A percentile compares a stretch with the other conserved stretches of the same genome.
phyloP scores from a whole-genome alignment of 805 yeast genomes.

The Candida berthetii region DNA sequence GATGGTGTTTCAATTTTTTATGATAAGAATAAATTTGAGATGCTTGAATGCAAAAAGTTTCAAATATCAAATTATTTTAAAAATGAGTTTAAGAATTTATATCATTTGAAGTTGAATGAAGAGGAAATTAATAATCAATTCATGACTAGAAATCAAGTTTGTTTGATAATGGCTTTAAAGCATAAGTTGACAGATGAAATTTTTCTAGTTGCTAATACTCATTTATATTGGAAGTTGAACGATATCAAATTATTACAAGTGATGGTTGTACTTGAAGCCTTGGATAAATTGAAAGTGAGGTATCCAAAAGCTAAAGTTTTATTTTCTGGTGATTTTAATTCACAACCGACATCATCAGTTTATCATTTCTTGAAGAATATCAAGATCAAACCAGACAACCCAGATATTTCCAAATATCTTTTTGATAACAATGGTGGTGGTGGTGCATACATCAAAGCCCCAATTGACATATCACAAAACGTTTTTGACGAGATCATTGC shows the following conservation, averaged over 20 bases:
- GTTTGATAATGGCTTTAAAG: slow-evolving; percentile 39
- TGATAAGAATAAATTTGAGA: slow-evolving; percentile 40
- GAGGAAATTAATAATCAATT: slow-evolving; percentile 26
- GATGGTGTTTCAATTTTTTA: slow-evolving; percentile 58
- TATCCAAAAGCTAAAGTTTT: slow-evolving; percentile 28
- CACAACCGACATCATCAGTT: slow-evolving; percentile 42
- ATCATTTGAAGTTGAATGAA: slow-evolving; percentile 6
- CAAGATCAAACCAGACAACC: slow-evolving; percentile 19
- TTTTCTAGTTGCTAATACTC: slow-evolving; percentile 51
- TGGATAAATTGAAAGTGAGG: slow-evolving; percentile 22
- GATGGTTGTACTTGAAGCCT: slow-evolving; percentile 32
- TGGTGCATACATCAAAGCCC: slow-evolving; percentile 14
- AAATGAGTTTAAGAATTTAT: slow-evolving; percentile 3
- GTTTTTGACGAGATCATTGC: slow-evolving; percentile 21
- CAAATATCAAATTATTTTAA: slow-evolving; percentile 17
- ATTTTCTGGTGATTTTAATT: slow-evolving; percentile 54
- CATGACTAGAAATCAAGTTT: slow-evolving; percentile 49
- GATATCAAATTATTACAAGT: slow-evolving; percentile 52
- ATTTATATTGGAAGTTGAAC: slow-evolving; percentile 52
- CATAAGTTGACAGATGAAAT: slow-evolving; percentile 34
- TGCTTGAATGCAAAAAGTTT: slow-evolving; percentile 26
- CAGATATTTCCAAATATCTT: slow-evolving; percentile 8
- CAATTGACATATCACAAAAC: slow-evolving; percentile 21
- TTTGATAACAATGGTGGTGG: not conserved
- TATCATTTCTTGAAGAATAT: slow-evolving; percentile 34